Percentiles rank a stretch among this genome's conserved stretches.
Conservation (phyloP, 148 eudicot genomes). For the Rhododendron mucronatum region DNA sequence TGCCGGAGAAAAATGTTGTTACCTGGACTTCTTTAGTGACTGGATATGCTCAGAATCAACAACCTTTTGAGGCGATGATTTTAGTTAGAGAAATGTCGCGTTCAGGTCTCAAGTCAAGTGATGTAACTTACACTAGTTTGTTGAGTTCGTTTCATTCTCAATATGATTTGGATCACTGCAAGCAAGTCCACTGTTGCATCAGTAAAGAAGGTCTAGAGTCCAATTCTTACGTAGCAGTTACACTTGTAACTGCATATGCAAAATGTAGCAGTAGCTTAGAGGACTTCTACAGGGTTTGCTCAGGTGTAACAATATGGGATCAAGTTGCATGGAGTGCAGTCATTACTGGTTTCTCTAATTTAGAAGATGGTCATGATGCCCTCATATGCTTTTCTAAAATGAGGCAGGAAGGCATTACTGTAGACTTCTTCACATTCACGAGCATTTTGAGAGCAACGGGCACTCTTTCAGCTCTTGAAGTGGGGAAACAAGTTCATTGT, state of each 20-base stretch:
- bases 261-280: slow-evolving; percentile 33
- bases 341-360: slow-evolving; percentile 49
- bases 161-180: slow-evolving; percentile 41
- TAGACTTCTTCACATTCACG: slow-evolving; percentile 40
- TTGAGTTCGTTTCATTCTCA: slow-evolving; percentile 44
- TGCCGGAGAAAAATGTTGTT: slow-evolving; percentile 40
- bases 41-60: slow-evolving; percentile 35
- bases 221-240: slow-evolving; percentile 28
- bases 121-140: slow-evolving; percentile 39
- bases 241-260: slow-evolving; percentile 44
- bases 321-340: slow-evolving; percentile 62
- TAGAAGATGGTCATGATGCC: slow-evolving; percentile 35
- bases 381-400: slow-evolving; percentile 39
- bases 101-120: slow-evolving; percentile 30
- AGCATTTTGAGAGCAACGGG: slow-evolving; percentile 41
- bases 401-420: slow-evolving; percentile 38
- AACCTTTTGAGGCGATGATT: slow-evolving; percentile 40
- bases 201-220: slow-evolving; percentile 41
- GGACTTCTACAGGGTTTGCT: slow-evolving; percentile 36
- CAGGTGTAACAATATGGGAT: slow-evolving; percentile 30
- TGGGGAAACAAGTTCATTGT: slow-evolving; percentile 47
- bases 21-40: slow-evolving; percentile 53
- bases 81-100: slow-evolving; percentile 44
- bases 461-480: slow-evolving; percentile 31
- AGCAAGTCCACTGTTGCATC: slow-evolving; percentile 43